These are phyloP conservation scores for Lithohypha guttulata DNA, from an alignment of 2,329 filamentous ascomycete genomes.

Conservation along the genomic window DNA sequence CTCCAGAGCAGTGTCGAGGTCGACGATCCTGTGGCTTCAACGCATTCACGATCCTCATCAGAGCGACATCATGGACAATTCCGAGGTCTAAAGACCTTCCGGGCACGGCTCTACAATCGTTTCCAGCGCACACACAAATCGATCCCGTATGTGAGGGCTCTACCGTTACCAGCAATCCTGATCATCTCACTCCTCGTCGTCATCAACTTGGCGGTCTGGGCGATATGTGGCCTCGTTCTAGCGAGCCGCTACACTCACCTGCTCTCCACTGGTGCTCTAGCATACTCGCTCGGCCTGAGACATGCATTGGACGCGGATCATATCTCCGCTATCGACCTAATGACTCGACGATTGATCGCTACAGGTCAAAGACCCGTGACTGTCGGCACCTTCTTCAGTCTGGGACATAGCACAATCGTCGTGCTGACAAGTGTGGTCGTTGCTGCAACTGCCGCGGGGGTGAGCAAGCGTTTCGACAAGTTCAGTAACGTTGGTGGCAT, in stretches of 20 bases:
- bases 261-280: constrained; percentile 68
- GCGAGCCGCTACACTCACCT: constrained; percentile 32
- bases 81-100: no score
- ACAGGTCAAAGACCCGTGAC: constrained; percentile 77
- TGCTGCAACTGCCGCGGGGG: constrained; percentile 75
- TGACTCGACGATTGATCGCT: constrained; percentile 81
- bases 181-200: constrained; percentile 45
- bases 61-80: no score
- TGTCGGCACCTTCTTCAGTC: constrained; percentile 86
- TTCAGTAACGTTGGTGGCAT: constrained; percentile 77
- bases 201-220: constrained; percentile 49
- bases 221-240: constrained; percentile 43
- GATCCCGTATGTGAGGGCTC: constrained; percentile 44
- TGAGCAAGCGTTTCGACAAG: constrained; percentile 67
- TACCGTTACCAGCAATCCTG: constrained; percentile 47
- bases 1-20: no score
- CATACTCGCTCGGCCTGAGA: constrained; percentile 79
- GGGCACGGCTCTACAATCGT: no score
- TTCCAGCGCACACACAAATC: constrained; percentile 30
- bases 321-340: constrained; percentile 82
- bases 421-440: constrained; percentile 83
- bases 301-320: constrained; percentile 98
- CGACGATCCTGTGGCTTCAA: no score
- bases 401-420: constrained; percentile 90
- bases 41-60: no score